Conservation (phyloP, 805 yeast species). For the Starmera pachycereana region DNA sequence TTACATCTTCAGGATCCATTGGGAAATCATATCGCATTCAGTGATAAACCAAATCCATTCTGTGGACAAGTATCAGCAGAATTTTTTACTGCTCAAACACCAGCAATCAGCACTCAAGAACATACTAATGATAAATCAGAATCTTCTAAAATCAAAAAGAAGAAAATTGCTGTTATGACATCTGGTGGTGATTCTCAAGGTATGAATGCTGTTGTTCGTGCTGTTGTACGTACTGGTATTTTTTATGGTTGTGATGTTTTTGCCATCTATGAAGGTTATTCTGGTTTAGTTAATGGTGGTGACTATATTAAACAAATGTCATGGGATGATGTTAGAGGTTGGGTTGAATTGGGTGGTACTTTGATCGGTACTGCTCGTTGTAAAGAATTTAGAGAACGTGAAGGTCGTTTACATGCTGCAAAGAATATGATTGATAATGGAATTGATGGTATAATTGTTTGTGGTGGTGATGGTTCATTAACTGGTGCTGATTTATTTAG, state of each 20-base stretch:
- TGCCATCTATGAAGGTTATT: conserved; percentile 91
- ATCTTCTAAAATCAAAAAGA: conserved; percentile 7
- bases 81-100: conserved; percentile 9
- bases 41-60: conserved; percentile 16
- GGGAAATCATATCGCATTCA: conserved; percentile 38
- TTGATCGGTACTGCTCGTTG: conserved; percentile 94
- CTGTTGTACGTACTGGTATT: conserved; percentile 90
- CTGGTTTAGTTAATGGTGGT: conserved; percentile 87
- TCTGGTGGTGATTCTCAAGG: conserved; percentile 99
- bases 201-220: conserved; percentile 94
- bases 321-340: conserved; percentile 96
- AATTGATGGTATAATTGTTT: conserved; percentile 88
- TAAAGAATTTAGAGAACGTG: conserved; percentile 71
- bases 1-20: conserved; percentile 46
- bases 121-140: neutral
- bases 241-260: conserved; percentile 80
- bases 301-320: conserved; percentile 62
- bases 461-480: conserved; percentile 98
- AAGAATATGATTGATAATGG: conserved; percentile 78
- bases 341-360: conserved; percentile 89
- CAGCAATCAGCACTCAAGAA: neutral
- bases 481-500: conserved; percentile 97
- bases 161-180: conserved; percentile 87
- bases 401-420: conserved; percentile 78
- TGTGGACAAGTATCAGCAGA: conserved; percentile 3